Percentiles rank a stretch among this genome's conserved stretches.
Evolutionary conservation across 306 rosid genomes (phyloP).

Genomic region (Fagus crenata): DNA sequence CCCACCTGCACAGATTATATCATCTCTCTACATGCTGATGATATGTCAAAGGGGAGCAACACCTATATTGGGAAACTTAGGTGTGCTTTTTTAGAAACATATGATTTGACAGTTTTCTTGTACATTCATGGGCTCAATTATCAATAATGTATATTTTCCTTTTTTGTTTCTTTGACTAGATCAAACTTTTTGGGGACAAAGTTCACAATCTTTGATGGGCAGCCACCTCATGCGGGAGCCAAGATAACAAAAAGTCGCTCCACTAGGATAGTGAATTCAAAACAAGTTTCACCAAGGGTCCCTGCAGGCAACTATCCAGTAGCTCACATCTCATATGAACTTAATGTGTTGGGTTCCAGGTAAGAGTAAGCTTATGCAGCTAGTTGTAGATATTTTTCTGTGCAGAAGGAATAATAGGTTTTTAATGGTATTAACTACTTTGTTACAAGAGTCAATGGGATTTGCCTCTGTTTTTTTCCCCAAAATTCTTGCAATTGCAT

Average conservation of each 20-base stretch:
- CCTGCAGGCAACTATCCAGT: conserved; percentile 91
- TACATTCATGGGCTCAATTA: background rate
- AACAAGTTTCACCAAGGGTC: conserved; percentile 79
- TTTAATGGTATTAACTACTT: too few relatives aligned
- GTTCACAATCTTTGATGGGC: conserved; percentile 86
- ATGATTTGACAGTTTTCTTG: conserved; percentile 9
- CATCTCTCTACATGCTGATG: conserved; percentile 68
- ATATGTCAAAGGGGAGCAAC: conserved; percentile 86
- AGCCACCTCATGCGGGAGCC: conserved; percentile 78
- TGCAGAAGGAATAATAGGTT: background rate
- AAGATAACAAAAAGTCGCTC: conserved; percentile 76
- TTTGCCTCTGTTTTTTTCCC: background rate
- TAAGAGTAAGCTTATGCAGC: conserved; percentile 31
- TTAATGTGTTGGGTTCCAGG: conserved; percentile 96
- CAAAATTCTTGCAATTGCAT: background rate
- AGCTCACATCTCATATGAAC: conserved; percentile 84
- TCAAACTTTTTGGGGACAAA: conserved; percentile 95
- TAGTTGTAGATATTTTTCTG: background rate
- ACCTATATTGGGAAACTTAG: conserved; percentile 85
- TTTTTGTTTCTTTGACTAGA: conserved; percentile 37
- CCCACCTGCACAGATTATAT: conserved; percentile 87
- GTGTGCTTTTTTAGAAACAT: conserved; percentile 39
- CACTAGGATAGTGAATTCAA: conserved; percentile 73
- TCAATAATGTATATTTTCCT: conserved; percentile 20
- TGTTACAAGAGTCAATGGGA: background rate